phyloP scores from a whole-genome alignment of 306 rosid genomes.

The Cicer cuneatum region DNA sequence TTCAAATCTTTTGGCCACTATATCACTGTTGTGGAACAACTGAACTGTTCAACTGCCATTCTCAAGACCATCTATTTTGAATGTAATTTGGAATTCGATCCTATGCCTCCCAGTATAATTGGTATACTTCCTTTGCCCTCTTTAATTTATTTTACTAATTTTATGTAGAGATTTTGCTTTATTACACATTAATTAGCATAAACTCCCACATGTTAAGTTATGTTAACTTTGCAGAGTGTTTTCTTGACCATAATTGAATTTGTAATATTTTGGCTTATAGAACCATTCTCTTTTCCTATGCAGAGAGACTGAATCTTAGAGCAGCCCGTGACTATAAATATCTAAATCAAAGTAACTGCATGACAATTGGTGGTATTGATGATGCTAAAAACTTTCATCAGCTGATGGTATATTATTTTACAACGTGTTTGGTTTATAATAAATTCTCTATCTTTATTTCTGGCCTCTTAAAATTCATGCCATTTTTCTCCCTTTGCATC shows the following conservation, averaged over 20 bases:
- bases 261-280: conserved; percentile 35
- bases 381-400: conserved; percentile 67
- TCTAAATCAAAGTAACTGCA: conserved; percentile 82
- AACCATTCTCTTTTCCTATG: conserved; percentile 49
- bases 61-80: background rate
- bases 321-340: conserved; percentile 71
- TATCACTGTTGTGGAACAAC: conserved; percentile 34
- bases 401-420: conserved; percentile 63
- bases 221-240: conserved; percentile 22
- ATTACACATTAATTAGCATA: conserved; percentile 30
- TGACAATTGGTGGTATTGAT: conserved; percentile 68
- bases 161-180: conserved; percentile 13
- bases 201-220: conserved; percentile 29
- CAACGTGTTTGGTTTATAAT: conserved; percentile 37
- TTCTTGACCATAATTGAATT: conserved; percentile 40
- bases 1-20: conserved; percentile 6
- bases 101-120: background rate
- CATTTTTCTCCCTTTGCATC: conserved; percentile 29
- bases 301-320: conserved; percentile 82
- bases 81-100: conserved; percentile 14
- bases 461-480: conserved; percentile 35
- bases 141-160: conserved; percentile 9
- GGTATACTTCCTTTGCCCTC: conserved; percentile 8
- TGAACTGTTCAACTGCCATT: conserved; percentile 3
- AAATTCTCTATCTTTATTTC: conserved; percentile 35